Conservation (phyloP, 805 yeast species). For the Monosporozyma aerobia region DNA sequence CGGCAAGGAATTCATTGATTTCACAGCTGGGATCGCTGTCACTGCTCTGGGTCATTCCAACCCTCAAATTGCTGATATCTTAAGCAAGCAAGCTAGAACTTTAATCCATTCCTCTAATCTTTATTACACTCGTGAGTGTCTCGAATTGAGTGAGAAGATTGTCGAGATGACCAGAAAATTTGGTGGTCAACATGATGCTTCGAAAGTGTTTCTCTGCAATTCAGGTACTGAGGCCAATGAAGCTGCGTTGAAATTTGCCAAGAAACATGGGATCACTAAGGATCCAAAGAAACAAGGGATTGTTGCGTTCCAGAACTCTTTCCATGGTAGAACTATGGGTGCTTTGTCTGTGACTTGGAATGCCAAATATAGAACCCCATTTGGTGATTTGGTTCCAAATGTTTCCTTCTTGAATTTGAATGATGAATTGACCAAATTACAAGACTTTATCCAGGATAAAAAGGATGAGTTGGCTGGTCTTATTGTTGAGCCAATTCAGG, state of each 20-base stretch:
- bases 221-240: constrained; percentile 78
- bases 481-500: constrained; percentile 94
- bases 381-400: constrained; percentile 87
- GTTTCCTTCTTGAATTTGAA: constrained; percentile 38
- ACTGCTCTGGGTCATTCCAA: constrained; percentile 89
- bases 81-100: constrained; percentile 61
- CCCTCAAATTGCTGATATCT: constrained; percentile 59
- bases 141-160: constrained; percentile 63
- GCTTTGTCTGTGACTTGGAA: constrained; percentile 88
- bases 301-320: constrained; percentile 79
- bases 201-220: constrained; percentile 61
- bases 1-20: constrained; percentile 72
- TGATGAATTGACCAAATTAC: constrained; percentile 26
- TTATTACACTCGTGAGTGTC: constrained; percentile 76
- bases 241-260: constrained; percentile 67
- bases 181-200: constrained; percentile 78
- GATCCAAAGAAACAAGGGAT: constrained; percentile 58
- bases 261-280: constrained; percentile 63
- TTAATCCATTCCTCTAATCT: constrained; percentile 81
- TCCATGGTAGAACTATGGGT: constrained; percentile 95
- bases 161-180: constrained; percentile 56
- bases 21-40: constrained; percentile 94
- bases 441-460: constrained; percentile 13
- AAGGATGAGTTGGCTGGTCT: constrained; percentile 62
- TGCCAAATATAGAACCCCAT: constrained; percentile 86